Base-by-base conservation (phyloP, 2,329 filamentous ascomycete genomes). In the Myotisia sp. region DNA sequence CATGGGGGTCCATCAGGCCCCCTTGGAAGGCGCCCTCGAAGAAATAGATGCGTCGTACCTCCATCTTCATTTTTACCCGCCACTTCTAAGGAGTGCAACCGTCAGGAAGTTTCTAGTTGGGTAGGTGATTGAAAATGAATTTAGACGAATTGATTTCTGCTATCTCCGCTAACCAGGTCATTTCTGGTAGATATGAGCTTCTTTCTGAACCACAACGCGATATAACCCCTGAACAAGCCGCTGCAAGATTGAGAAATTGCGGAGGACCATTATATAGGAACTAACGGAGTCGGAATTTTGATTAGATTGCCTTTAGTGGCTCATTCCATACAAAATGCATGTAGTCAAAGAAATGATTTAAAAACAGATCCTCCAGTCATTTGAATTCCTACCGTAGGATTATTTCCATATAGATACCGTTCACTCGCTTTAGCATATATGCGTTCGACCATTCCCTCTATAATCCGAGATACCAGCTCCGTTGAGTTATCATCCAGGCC, bases 21-120 rank as follows among this genome's bases (percentile, higher is more conserved):
- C 90, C 2, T 68, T 98, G 5, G 73, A 79, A 17, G 85, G 83
- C 14, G 79, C 73, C 0, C 68, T 74, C 1, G 83, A 92, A 41
- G 87, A 95, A 56, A 71, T 87, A 35, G 80, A 93, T 47, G 76
- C 76, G 41, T 84, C 82, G 45, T 87, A 92, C 59, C 76, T 98
- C 53, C 90, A 98, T 58, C 78, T 98, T 64, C 90, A 98, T 62
- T 98, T 98, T 59, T 95, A 94, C 56, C 90, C 90, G 26, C 90
- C 90, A 8, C 67, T 98, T 29, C 67, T 98, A 43, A 76, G 90
- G 37, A 93, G 85, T 29, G 86, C 90, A 2, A 93, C 85, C 0
- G 86, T 98, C 29, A 76, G 82, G 47, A 98, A 98, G 63, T 98
- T 95, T 61, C 60, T 95, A 34, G 90, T 98, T 21, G 90, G 90